phyloP scores from a whole-genome alignment of 1,139 yeast species.

The Geotrichum carabidarum region DNA sequence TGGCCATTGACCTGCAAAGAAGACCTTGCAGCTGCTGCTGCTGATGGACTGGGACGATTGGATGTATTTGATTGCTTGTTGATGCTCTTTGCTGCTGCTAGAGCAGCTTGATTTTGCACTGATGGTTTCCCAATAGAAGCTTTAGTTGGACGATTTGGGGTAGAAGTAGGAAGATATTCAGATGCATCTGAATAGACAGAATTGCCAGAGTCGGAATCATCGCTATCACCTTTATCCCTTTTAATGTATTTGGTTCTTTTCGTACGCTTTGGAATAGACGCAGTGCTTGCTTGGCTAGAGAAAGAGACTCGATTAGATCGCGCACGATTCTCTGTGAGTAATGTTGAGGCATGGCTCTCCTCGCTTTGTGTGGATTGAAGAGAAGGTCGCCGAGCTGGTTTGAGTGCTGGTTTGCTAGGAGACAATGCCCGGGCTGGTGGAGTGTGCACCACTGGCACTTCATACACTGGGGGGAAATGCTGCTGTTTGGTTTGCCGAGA shows the following conservation, averaged over 20 bases:
- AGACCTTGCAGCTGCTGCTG: background rate
- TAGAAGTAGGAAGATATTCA: conserved; percentile 3
- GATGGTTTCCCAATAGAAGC: background rate
- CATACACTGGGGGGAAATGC: conserved; percentile 13
- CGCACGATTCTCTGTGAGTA: background rate
- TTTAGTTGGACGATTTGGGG: background rate
- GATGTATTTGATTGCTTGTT: background rate
- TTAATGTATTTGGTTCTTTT: background rate
- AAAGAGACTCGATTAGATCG: conserved; percentile 12
- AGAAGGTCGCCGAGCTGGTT: conserved; percentile 23
- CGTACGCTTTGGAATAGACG: background rate
- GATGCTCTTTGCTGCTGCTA: background rate
- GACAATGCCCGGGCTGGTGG: conserved; percentile 32
- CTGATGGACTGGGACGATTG: background rate
- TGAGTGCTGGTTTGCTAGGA: conserved; percentile 34
- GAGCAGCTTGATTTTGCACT: background rate
- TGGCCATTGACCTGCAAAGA: background rate
- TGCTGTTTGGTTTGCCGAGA: conserved; percentile 8
- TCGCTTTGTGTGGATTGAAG: conserved; percentile 15
- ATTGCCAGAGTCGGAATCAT: conserved; percentile 13
- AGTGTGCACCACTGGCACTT: conserved; percentile 19
- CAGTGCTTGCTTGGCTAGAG: background rate
- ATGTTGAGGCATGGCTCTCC: conserved; percentile 1
- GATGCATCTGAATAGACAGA: conserved; percentile 16
- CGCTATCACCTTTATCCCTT: background rate